Base-by-base conservation (phyloP, 352 stramenopile species). In the Phytophthora rubi region DNA sequence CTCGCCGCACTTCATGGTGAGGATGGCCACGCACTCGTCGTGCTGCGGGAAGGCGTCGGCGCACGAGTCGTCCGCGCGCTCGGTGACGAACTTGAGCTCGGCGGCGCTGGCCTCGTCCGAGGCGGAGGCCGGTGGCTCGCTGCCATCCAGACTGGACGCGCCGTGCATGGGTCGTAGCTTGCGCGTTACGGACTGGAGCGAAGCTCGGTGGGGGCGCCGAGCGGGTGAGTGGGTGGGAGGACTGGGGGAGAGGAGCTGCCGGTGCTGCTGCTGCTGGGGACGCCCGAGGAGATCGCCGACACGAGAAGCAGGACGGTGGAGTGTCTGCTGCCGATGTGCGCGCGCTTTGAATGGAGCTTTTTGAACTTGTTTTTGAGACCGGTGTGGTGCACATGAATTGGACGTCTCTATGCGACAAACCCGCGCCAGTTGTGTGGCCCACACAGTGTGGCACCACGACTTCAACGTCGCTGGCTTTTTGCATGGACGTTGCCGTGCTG, bases 1-100 rank as follows among this genome's bases (percentile, higher is more conserved):
- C 49, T 89, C 84, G 49, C 85, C 85, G 66, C 81, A 90, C 63
- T 93, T 93, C 83, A 93, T 89, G 5, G 81, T 89, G n/a, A 93
- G 80, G 15, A 89, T 64, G 12, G 85, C 85, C 21, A 81, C 65
- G 63, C 83, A 89, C 63, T 91, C 85, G 13, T 90, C 83, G 59
- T 86, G 65, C 51, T 83, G 67, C 53, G 85, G 83, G 71, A 91
- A 93, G 45, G 76, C 80, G 60, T 76, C 74, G 12, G 59, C 15
- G 2, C 59, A 56, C 15, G 59, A 44, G 21, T 80, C 70, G 10
- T 79, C 71, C 6, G 37, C 59, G 57, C 62, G 59, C 33, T 85
- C 77, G 1, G 44, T 48, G 16, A 65, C 64, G 44, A 80, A 76
- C 61, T 82, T 77, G 53, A 87, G 73, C 53, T 79, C 71, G 56